These are phyloP conservation scores for Dryadomyces quercivorus DNA, from an alignment of 2,329 filamentous ascomycete genomes.

Conservation along the genomic window DNA sequence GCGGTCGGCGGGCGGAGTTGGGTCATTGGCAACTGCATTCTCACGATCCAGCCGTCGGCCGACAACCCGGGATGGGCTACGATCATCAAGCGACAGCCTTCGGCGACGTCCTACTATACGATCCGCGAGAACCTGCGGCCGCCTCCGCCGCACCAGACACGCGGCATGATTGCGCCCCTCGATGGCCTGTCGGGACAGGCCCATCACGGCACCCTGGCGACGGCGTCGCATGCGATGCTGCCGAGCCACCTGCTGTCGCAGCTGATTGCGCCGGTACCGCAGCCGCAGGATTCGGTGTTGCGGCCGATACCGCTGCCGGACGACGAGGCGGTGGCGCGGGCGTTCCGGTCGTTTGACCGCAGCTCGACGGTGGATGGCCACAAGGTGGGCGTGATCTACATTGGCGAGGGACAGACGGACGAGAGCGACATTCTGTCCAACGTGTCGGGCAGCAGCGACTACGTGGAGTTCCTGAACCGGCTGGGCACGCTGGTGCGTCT, in stretches of 20 bases:
- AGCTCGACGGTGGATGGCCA: conserved; percentile 87
- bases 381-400: conserved; percentile 90
- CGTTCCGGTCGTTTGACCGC: conserved; percentile 71
- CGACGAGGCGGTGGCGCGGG: conserved; percentile 57
- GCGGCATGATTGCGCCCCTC: not conserved
- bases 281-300: conserved; percentile 39
- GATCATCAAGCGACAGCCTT: conserved; percentile 59
- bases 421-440: conserved; percentile 83
- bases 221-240: conserved; percentile 48
- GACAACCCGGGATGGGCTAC: conserved; percentile 55
- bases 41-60: conserved; percentile 58
- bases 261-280: conserved; percentile 50
- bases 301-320: conserved; percentile 66
- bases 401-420: conserved; percentile 71
- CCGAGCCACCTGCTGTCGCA: conserved; percentile 64
- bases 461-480: conserved; percentile 70
- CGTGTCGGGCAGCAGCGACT: conserved; percentile 73
- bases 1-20: conserved; percentile 38
- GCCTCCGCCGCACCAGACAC: conserved; percentile 40
- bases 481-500: conserved; percentile 73
- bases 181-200: conserved; percentile 9
- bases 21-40: conserved; percentile 61
- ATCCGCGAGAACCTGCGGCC: conserved; percentile 48
- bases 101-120: conserved; percentile 49
- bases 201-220: conserved; percentile 25